Base-by-base conservation (phyloP, 2,329 filamentous ascomycete species). In the Alternaria sp. region DNA sequence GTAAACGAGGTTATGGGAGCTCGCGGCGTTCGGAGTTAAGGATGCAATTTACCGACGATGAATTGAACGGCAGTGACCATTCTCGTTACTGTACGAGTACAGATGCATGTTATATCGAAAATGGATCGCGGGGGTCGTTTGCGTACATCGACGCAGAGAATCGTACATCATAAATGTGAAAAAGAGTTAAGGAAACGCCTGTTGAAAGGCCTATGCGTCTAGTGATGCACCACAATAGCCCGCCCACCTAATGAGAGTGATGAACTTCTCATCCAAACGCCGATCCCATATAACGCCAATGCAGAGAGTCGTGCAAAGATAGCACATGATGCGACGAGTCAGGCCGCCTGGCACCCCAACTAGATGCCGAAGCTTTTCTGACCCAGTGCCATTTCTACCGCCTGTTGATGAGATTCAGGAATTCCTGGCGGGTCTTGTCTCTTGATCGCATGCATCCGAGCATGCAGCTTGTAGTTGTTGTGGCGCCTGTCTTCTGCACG, bases 391-490 rank as follows among this genome's bases (percentile, higher is more conserved):
- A 25, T 23, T 8, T 26, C 40, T 73, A 77, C 45, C 63, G 70
- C 58, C 77, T 68, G 59, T 77, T 78, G 62, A 81, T 79, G 21
- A 99, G 85, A 73, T 90, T 97, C 77, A 99, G 83, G 76, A 99
- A 99, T 81, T 99, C 96, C 78, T 97, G 96, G 73, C 96, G 86
- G 11, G 95, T 97, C 86, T 97, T 97, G 65, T 93, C 93, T 73
- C 92, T 93, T 64, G 90, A 90, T 77, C 97, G 90, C 85, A 99
- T 97, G 74, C 93, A 94, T 43, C 96, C 96, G n/a, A 98, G 87
- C 82, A 99, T 96, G 79, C 95, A 98, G 83, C 93, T 97, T 17
- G 96, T 99, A 40, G 96, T 96, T 7, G 96, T 98, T 17, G 88
- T 91, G 54, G 92, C 90, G 44, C 86, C 88, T 0, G 93, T 93